A percentile compares a stretch with the other conserved stretches of the same genome.
Evolutionary conservation across 805 yeast species (phyloP).

Genomic region (Candida adriatica): DNA sequence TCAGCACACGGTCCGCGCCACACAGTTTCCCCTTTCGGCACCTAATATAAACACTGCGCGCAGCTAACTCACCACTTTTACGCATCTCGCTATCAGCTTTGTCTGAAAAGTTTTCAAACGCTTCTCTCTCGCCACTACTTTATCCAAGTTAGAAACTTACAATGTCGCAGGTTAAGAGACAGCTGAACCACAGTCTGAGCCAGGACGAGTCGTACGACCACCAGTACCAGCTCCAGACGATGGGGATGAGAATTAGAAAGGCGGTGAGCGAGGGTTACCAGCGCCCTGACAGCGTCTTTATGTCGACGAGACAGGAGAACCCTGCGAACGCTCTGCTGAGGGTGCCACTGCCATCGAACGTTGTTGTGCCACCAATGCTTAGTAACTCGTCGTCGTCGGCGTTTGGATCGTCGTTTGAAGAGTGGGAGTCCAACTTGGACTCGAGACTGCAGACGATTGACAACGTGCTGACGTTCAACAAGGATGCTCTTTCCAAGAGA

Average conservation of each 20-base stretch:
- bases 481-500: slow-evolving; percentile 20
- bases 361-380: slow-evolving; percentile 28
- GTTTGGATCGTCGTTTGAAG: slow-evolving; percentile 30
- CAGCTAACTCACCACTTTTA: no score
- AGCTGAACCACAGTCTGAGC: slow-evolving; percentile 23
- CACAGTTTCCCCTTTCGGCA: neutral
- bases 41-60: no score
- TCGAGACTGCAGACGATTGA: slow-evolving; percentile 29
- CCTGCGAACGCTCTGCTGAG: slow-evolving; percentile 25
- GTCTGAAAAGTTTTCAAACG: no score
- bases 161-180: slow-evolving; percentile 31
- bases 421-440: slow-evolving; percentile 33
- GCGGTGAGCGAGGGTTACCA: slow-evolving; percentile 58
- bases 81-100: no score
- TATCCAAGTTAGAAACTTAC: no score
- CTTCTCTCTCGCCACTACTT: no score
- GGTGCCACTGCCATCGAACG: slow-evolving; percentile 29
- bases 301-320: slow-evolving; percentile 10
- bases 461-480: slow-evolving; percentile 16
- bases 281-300: slow-evolving; percentile 14
- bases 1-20: neutral
- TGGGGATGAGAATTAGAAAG: slow-evolving; percentile 70
- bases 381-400: slow-evolving; percentile 28
- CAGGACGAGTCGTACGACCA: slow-evolving; percentile 27
- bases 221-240: slow-evolving; percentile 38